A percentile compares a stretch with the other conserved stretches of the same genome.
phyloP scores from a whole-genome alignment of 106 monocot species.

The Platanthera guangdongensis region DNA sequence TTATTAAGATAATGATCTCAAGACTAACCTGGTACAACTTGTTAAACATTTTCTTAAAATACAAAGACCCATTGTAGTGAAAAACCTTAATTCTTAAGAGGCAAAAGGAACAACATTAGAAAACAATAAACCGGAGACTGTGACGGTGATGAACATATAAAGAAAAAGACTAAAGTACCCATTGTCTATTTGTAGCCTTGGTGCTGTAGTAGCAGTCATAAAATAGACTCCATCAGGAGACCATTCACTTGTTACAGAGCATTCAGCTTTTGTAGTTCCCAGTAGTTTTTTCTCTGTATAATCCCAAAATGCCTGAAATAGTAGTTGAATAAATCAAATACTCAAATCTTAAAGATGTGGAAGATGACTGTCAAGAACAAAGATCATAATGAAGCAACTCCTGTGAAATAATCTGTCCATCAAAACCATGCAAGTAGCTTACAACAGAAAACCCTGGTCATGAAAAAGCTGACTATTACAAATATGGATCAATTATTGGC shows the following conservation, averaged over 20 bases:
- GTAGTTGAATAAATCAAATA: background rate
- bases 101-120: conserved; percentile 6
- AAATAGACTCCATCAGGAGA: conserved; percentile 94
- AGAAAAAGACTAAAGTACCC: conserved; percentile 33
- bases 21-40: conserved; percentile 72
- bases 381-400: background rate
- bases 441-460: background rate
- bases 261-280: conserved; percentile 80
- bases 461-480: background rate
- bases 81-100: conserved; percentile 83
- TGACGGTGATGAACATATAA: background rate
- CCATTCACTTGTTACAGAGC: conserved; percentile 96
- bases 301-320: conserved; percentile 87
- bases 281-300: conserved; percentile 74
- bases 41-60: conserved; percentile 82
- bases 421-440: background rate
- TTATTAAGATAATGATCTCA: background rate
- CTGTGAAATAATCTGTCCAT: background rate
- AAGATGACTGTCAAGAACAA: background rate
- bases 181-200: conserved; percentile 94
- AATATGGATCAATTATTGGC: background rate
- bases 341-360: background rate
- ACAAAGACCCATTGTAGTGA: conserved; percentile 65
- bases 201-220: conserved; percentile 97
- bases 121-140: background rate